phyloP scores from a whole-genome alignment of 2,329 filamentous ascomycete species.

The Phaeophleospora eucalypticola region DNA sequence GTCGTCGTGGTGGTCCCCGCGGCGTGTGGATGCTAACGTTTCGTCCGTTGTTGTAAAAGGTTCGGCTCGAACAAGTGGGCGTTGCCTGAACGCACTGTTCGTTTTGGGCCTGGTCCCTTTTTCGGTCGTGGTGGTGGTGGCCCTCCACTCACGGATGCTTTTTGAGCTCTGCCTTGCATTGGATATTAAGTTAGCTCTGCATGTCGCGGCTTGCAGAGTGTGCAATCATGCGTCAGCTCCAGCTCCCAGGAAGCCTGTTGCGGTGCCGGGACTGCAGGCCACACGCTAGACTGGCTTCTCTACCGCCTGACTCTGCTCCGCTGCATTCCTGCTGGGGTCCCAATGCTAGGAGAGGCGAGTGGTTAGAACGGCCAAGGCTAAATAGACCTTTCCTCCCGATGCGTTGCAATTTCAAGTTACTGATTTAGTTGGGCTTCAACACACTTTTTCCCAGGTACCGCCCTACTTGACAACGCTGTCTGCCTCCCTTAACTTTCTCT shows the following conservation, averaged over 20 bases:
- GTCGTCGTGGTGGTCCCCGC: no score
- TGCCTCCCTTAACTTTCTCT: no score
- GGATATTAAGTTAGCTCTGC: conserved; percentile 14
- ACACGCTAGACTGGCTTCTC: conserved; percentile 14
- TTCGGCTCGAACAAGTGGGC: conserved; percentile 17
- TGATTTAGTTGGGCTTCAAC: conserved; percentile 10
- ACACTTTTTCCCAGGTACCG: not conserved
- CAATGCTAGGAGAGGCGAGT: not conserved
- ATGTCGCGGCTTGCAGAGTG: conserved; percentile 15
- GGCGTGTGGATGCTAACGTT: no score
- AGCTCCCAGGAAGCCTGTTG: conserved; percentile 15
- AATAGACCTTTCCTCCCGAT: conserved; percentile 13
- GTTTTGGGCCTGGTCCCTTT: conserved; percentile 12
- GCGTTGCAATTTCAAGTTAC: conserved; percentile 17
- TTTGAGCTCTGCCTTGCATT: not conserved
- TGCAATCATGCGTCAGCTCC: conserved; percentile 17
- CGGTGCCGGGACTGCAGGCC: conserved; percentile 18
- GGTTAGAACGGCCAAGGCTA: conserved; percentile 14
- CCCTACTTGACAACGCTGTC: not conserved
- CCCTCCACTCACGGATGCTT: not conserved
- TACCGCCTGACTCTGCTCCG: conserved; percentile 22
- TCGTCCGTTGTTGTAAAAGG: no score
- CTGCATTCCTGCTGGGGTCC: conserved; percentile 6
- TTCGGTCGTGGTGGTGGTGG: no score
- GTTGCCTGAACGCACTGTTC: conserved; percentile 13